Base-by-base conservation (phyloP, 2,329 filamentous ascomycete genomes). In the Monosporascus sp. region DNA sequence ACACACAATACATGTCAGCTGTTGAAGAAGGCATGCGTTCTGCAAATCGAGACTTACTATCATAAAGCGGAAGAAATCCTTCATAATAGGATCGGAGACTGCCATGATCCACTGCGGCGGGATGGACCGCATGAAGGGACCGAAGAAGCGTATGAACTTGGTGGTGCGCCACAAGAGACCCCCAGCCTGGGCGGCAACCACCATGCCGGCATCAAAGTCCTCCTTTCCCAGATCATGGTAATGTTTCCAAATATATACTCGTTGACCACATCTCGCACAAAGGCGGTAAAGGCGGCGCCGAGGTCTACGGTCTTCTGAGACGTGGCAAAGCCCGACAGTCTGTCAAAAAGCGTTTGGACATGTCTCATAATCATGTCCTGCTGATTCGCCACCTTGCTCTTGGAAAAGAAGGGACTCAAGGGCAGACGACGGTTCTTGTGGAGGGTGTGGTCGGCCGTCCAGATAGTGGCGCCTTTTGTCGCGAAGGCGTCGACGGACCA, bases 321-420 rank as follows among this genome's bases (percentile, higher is more conserved):
- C 35, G 38, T 48, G 44, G 51, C 35, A 26, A 53, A 50, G 4
- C 38, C 52, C 9, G 55, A 50, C 17, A 58, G 37, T 7, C 53
- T 43, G n/a, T 24, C 38, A 47, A 41, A 57, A 15, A 55, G 57
- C 47, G 37, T 52, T 15, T 47, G 26, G 31, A 54, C 49, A 31
- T 51, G 49, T 47, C 48, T 44, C 45, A 38, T 47, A 5, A 58
- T 52, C 15, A 58, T 53, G n/a, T 51, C 52, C 43, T 60, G 54
- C 6, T 54, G 53, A 28, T 40, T 45, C 22, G 38, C 35, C 37
- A 64, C 54, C 7, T 54, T 58, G 38, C 44, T 45, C 47, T 60
- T 61, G 2, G 62, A 63, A 45, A 63, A 65, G 52, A 59, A 58
- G 7, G 56, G 55, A 31, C 38, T 57, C 18, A 63, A 37, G 17